Conservation (phyloP, 2,329 filamentous ascomycete species). For the Canariomyces notabilis region DNA sequence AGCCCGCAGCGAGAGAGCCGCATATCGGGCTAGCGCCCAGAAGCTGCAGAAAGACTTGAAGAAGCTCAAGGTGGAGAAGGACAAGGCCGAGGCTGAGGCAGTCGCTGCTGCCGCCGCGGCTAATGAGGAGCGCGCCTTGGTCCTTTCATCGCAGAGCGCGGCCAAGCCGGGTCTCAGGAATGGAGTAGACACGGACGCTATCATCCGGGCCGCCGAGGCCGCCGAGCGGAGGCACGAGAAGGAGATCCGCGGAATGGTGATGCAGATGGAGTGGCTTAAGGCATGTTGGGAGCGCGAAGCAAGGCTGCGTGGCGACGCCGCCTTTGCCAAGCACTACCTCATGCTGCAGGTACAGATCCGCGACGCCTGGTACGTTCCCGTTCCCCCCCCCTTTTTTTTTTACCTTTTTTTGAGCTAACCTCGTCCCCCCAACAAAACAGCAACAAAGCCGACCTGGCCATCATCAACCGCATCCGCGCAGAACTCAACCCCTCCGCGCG, state of each 20-base stretch:
- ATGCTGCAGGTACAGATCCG: constrained; percentile 74
- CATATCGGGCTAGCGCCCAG: constrained; percentile 49
- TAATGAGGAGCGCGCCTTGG: constrained; percentile 22
- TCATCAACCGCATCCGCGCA: constrained; percentile 79
- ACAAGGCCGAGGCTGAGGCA: constrained; percentile 36
- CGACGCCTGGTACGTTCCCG: constrained; percentile 71
- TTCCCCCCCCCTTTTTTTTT: constrained; percentile 2
- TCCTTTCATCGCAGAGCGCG: constrained; percentile 17
- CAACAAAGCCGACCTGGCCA: constrained; percentile 84
- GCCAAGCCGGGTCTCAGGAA: constrained; percentile 22
- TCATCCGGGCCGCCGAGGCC: constrained; percentile 52
- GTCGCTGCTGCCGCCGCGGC: constrained; percentile 30
- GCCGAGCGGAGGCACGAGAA: constrained; percentile 66
- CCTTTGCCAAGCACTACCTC: constrained; percentile 83
- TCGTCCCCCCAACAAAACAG: constrained; percentile 48
- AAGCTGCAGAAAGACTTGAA: constrained; percentile 50
- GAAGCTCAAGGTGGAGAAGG: constrained; percentile 38
- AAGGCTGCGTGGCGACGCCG: constrained; percentile 71
- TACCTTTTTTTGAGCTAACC: constrained; percentile 7
- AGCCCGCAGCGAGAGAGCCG: constrained; percentile 59
- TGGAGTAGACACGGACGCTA: constrained; percentile 52
- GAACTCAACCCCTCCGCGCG: constrained; percentile 36
- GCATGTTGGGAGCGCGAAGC: constrained; percentile 76
- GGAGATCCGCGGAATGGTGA: constrained; percentile 74
- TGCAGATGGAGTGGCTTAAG: constrained; percentile 89